Conservation (phyloP, 2,329 filamentous ascomycete species). For the Colletotrichum limetticola region DNA sequence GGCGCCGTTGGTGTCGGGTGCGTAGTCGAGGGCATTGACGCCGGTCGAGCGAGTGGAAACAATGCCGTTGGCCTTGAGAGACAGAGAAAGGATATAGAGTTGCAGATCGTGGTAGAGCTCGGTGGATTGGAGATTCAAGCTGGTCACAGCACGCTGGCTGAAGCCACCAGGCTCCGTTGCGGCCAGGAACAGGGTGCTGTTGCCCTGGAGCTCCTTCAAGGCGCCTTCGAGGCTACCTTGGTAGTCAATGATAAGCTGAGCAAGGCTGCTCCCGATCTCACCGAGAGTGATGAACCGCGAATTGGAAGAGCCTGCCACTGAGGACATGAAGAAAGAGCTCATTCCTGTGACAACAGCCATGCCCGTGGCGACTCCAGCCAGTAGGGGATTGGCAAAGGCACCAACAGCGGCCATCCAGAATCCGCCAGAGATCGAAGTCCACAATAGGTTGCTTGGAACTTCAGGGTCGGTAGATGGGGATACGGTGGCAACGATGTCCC, state of each 20-base stretch:
- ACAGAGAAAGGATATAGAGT: constrained; percentile 37
- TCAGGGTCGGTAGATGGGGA: constrained; percentile 38
- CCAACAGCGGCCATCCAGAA: constrained; percentile 32
- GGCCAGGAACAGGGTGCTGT: constrained; percentile 37
- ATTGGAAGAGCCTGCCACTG: constrained; percentile 33
- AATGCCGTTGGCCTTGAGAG: constrained; percentile 39
- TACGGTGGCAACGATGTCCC: constrained; percentile 40
- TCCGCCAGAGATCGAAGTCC: constrained; percentile 37
- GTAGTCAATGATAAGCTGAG: constrained; percentile 40
- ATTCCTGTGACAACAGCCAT: constrained; percentile 25
- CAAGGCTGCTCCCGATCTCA: constrained; percentile 38
- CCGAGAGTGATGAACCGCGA: constrained; percentile 41
- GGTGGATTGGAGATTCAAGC: constrained; percentile 38
- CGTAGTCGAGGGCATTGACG: constrained; percentile 37
- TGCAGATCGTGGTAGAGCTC: constrained; percentile 39
- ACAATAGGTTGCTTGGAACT: constrained; percentile 36
- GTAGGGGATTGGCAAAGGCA: constrained; percentile 28
- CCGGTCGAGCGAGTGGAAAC: constrained; percentile 37
- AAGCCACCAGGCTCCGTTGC: constrained; percentile 38
- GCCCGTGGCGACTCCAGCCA: constrained; percentile 31
- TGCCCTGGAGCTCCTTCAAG: constrained; percentile 36
- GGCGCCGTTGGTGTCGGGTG: constrained; percentile 26
- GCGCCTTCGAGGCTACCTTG: constrained; percentile 36
- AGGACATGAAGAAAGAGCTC: constrained; percentile 24
- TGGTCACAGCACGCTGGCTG: constrained; percentile 40